A percentile compares a stretch with the other conserved stretches of the same genome.
Evolutionary conservation across 169 alveolate species (phyloP).

Genomic region (Plasmodium fragile): DNA sequence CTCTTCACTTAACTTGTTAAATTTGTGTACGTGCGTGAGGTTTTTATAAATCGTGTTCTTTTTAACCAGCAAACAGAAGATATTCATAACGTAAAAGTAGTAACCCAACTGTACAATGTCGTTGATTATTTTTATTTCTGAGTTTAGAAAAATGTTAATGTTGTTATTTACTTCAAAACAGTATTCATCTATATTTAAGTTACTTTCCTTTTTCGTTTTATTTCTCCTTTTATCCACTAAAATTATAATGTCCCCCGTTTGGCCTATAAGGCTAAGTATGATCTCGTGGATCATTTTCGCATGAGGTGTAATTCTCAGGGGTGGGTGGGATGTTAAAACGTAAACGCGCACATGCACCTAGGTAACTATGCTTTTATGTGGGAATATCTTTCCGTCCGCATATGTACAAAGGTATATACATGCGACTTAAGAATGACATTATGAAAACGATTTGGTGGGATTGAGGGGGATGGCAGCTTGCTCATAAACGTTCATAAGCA

Average conservation of each 20-base stretch:
- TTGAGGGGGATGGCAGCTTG: neutral
- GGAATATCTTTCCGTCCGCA: neutral
- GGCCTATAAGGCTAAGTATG: constrained; percentile 82
- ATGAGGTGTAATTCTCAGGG: neutral
- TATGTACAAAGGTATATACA: neutral
- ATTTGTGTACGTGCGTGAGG: constrained; percentile 75
- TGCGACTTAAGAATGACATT: neutral
- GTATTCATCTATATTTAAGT: constrained; percentile 74
- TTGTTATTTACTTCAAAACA: constrained; percentile 77
- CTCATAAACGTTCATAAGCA: neutral
- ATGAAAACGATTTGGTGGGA: neutral
- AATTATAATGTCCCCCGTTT: constrained; percentile 80
- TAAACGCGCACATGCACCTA: constrained; percentile 13
- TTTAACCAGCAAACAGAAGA: constrained; percentile 64
- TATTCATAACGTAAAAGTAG: constrained; percentile 68
- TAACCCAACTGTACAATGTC: constrained; percentile 77
- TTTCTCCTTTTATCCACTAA: constrained; percentile 44
- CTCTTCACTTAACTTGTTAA: constrained; percentile 55
- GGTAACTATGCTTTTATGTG: neutral
- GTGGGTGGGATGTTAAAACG: neutral
- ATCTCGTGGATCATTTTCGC: constrained; percentile 81
- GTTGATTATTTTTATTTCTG: constrained; percentile 76
- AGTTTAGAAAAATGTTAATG: constrained; percentile 77
- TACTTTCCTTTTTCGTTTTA: constrained; percentile 61
- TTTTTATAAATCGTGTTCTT: constrained; percentile 63